phyloP scores from a whole-genome alignment of 2,329 filamentous ascomycete genomes.

The Thelonectria rubi region DNA sequence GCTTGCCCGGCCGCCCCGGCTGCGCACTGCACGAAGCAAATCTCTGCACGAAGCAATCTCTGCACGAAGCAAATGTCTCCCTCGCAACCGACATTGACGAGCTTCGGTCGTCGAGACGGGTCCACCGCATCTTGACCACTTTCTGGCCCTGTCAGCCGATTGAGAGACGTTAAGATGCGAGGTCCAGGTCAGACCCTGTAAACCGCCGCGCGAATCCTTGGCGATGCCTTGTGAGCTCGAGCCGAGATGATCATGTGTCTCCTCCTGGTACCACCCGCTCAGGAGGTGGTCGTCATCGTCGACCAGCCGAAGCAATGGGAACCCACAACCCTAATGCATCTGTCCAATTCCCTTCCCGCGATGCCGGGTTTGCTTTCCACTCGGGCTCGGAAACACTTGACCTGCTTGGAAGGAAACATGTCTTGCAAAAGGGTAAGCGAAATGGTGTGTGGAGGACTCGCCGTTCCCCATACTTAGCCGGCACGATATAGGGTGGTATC shows the following conservation, averaged over 20 bases:
- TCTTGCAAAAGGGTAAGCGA: constrained; percentile 12
- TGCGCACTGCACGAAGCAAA: constrained; percentile 5
- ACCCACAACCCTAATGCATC: neutral
- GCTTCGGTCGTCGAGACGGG: neutral
- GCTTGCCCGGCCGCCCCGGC: neutral
- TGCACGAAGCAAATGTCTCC: constrained; percentile 1
- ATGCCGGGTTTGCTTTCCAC: constrained; percentile 9
- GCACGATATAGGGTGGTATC: constrained; percentile 7
- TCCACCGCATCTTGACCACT: constrained; percentile 17
- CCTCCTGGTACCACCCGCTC: neutral
- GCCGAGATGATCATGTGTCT: neutral
- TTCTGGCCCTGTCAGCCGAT: constrained; percentile 11
- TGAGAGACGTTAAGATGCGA: neutral
- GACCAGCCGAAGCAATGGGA: neutral
- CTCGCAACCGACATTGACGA: constrained; percentile 11
- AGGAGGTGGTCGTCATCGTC: neutral
- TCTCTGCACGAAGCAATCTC: constrained; percentile 4
- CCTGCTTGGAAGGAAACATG: constrained; percentile 11
- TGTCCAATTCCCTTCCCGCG: constrained; percentile 12
- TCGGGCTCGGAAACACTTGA: constrained; percentile 11
- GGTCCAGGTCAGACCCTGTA: constrained; percentile 1
- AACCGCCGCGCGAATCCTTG: neutral
- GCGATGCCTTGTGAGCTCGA: constrained; percentile 1
- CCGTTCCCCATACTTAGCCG: neutral
- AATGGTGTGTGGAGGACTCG: constrained; percentile 3